Evolutionary conservation across 208 protist species (phyloP), one percentile per base, ranked within the genome.

Genomic region (Leptomonas pyrrhocoris): DNA sequence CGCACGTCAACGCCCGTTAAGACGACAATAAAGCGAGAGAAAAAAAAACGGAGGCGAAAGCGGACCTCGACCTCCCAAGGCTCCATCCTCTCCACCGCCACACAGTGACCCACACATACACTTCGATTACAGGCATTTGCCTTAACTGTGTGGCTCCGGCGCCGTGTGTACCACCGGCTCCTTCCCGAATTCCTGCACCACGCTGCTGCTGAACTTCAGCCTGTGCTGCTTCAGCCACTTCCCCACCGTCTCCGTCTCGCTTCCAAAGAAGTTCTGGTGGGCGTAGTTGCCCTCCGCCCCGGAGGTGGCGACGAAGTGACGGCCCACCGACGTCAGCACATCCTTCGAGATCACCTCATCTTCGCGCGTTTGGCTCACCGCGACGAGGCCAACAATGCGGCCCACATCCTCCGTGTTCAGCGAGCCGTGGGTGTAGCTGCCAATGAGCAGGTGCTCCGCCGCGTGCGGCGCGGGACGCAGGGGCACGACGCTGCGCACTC

Each of bases 151-250:
- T 34, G 65, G 54, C 60, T 61, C 59, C 19, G 82, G 77, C 12
- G 86, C 83, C 1, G 74, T 80, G 81, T 93, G 83, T 50, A 81
- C 38, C 34, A 96, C 78, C n/a, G 92, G 89, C 61, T 94, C 88
- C 74, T 96, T 95, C 25, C 88, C 92, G 54, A 94, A 96, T 78
- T 94, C 86, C 73, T 91, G 61, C 76, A 94, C 92, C 0, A 94
- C 61, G 67, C 85, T 92, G 64, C 78, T 83, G 73, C 75, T 86
- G 46, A 96, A 94, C 60, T 81, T 82, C 13, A 94, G 65, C 38
- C 81, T 69, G 69, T 92, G 87, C 28, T 80, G 79, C 80, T 88
- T 93, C 40, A 96, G 70, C 89, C 92, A 96, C 72, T 94, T 77
- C 25, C 84, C 85, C 18, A 94, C 82, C n/a, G 88, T 89, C 77